Percentiles rank a stretch among this genome's conserved stretches.
Conservation (phyloP, 139 green algal species). For the Coelastrella sp. region DNA sequence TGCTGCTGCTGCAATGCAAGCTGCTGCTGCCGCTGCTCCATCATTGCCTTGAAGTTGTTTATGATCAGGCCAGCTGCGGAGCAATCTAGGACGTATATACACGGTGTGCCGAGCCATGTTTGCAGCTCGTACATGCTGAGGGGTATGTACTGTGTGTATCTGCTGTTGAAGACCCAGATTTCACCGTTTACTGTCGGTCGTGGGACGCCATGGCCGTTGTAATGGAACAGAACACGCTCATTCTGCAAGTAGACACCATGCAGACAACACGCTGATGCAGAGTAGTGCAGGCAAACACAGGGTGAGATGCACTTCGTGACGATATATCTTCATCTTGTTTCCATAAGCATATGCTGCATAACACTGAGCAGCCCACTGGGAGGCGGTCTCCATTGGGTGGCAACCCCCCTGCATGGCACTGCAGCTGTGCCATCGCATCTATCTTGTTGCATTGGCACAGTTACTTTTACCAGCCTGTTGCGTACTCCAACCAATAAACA, state of each 20-base stretch:
- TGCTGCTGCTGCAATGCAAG: constrained; percentile 44
- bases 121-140: constrained; percentile 98
- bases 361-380: too few relatives aligned
- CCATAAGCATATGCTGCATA: too few relatives aligned
- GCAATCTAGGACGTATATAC: constrained; percentile 99
- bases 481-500: too few relatives aligned
- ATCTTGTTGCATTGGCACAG: too few relatives aligned
- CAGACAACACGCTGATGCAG: too few relatives aligned
- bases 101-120: constrained; percentile 91
- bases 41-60: constrained; percentile 77
- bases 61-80: constrained; percentile 93
- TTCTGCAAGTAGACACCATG: constrained; percentile 59
- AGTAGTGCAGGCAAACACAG: too few relatives aligned
- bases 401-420: too few relatives aligned
- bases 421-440: too few relatives aligned
- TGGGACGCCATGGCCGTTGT: constrained; percentile 99
- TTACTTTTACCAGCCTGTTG: too few relatives aligned
- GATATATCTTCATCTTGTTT: too few relatives aligned
- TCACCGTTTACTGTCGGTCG: constrained; percentile 97
- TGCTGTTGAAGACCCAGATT: constrained; percentile 97
- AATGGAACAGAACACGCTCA: constrained; percentile 99
- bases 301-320: too few relatives aligned
- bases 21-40: constrained; percentile 48
- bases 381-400: too few relatives aligned
- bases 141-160: constrained; percentile 95